These are phyloP conservation scores for Elsinoe australis DNA, from an alignment of 2,329 filamentous ascomycete genomes.

Conservation along the genomic window DNA sequence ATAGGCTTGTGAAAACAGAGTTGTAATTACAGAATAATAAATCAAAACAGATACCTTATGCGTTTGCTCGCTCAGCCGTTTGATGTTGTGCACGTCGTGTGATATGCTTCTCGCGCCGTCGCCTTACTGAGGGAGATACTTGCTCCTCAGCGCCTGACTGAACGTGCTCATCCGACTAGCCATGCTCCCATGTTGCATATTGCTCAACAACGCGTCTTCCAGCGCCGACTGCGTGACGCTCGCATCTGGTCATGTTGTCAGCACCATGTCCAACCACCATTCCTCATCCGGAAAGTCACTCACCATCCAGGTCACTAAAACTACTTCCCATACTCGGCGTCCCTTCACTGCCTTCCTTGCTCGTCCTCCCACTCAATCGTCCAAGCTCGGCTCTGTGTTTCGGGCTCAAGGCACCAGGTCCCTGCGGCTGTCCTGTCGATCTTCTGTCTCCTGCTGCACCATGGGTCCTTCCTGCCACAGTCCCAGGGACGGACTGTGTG, in stretches of 20 bases:
- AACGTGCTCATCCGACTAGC: conserved; percentile 57
- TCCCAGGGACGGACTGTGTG: conserved; percentile 2
- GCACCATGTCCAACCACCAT: neutral
- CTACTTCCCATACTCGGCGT: conserved; percentile 77
- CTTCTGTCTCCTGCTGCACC: conserved; percentile 42
- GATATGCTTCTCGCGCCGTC: too few species aligned
- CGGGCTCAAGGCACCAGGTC: conserved; percentile 37
- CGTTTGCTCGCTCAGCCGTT: too few species aligned
- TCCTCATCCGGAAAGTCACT: conserved; percentile 18
- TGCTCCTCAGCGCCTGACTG: conserved; percentile 52
- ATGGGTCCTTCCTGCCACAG: neutral
- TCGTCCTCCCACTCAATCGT: conserved; percentile 46
- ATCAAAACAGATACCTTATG: too few species aligned
- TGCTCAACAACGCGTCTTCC: conserved; percentile 68
- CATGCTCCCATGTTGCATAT: conserved; percentile 53
- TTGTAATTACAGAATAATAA: too few species aligned
- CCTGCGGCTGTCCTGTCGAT: conserved; percentile 33
- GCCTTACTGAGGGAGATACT: conserved; percentile 19
- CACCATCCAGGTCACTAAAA: conserved; percentile 76
- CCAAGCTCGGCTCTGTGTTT: conserved; percentile 53
- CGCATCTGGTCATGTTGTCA: conserved; percentile 51
- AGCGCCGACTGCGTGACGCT: conserved; percentile 74
- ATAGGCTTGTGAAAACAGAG: too few species aligned
- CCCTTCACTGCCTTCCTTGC: conserved; percentile 60
- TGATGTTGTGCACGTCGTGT: too few species aligned